Conservation (phyloP, 1,284 basidiomycete genomes). For the Pyrrhoderma noxium region DNA sequence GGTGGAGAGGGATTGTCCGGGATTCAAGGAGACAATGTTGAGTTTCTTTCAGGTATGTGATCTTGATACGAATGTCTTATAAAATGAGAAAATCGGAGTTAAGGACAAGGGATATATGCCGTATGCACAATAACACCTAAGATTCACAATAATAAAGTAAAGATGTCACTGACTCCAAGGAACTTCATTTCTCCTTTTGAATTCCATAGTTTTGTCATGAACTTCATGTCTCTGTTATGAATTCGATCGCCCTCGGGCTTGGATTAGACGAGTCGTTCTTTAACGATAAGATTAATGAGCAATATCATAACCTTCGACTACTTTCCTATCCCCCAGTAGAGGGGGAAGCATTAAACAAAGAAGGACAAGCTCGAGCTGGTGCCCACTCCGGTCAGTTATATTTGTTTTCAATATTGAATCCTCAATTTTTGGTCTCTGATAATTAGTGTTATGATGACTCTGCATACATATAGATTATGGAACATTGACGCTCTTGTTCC, state of each 20-base stretch:
- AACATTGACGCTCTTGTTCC: conserved; percentile 77
- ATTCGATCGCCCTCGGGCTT: conserved; percentile 73
- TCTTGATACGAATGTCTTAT: too few species aligned
- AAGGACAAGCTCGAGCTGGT: conserved; percentile 73
- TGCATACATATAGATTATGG: conserved; percentile 60
- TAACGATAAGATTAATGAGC: conserved; percentile 63
- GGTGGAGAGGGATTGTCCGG: conserved; percentile 49
- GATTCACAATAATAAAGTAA: background rate
- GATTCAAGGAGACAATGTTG: conserved; percentile 66
- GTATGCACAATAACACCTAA: background rate
- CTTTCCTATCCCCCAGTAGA: conserved; percentile 71
- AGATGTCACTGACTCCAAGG: background rate
- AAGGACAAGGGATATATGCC: background rate
- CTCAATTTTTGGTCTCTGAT: too few species aligned
- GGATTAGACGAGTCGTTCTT: conserved; percentile 68
- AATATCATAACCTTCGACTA: conserved; percentile 70
- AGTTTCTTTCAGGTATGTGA: conserved; percentile 62
- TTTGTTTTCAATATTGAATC: too few species aligned
- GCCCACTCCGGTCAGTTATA: conserved; percentile 57
- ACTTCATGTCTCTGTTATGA: conserved; percentile 70
- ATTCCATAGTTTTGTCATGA: conserved; percentile 57
- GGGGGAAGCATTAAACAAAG: conserved; percentile 45
- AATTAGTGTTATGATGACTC: background rate
- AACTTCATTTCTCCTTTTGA: background rate
- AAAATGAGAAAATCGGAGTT: too few species aligned